Conservation (phyloP, 2,329 filamentous ascomycete genomes). For the Sporothrix variecibatus region DNA sequence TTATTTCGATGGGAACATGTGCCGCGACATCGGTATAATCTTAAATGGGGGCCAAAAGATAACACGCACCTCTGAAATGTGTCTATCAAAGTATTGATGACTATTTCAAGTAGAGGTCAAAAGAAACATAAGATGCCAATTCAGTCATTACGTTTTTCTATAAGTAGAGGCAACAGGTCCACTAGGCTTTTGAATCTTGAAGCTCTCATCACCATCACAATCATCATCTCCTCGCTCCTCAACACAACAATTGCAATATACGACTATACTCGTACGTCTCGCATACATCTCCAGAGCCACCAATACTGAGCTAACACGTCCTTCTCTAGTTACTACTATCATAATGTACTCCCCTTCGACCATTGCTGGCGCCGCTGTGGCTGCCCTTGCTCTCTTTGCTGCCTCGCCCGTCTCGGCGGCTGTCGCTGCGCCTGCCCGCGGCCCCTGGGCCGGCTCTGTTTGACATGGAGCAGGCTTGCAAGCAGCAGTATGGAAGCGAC, state of each 20-base stretch:
- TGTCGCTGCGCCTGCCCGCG: background rate
- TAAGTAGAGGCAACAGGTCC: background rate
- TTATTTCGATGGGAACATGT: background rate
- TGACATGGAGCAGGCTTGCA: background rate
- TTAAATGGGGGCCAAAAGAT: background rate
- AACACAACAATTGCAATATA: background rate
- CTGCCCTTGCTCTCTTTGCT: background rate
- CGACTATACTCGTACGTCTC: background rate
- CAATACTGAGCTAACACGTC: background rate
- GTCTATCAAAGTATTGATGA: background rate
- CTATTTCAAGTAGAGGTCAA: background rate
- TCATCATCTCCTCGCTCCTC: background rate
- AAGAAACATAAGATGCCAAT: background rate
- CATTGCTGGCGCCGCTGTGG: background rate
- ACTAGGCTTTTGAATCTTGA: background rate
- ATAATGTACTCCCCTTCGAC: background rate
- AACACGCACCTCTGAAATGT: background rate
- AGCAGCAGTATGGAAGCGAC: slow-evolving; percentile 1
- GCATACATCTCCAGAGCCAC: background rate
- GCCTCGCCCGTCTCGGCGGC: background rate
- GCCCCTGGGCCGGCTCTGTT: background rate
- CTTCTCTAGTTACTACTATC: background rate
- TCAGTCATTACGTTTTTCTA: background rate
- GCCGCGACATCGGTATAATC: background rate
- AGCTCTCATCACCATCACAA: background rate